Percentiles rank a stretch among this genome's conserved stretches.
Evolutionary conservation across 208 protist genomes (phyloP).

Genomic region (Strigomonas culicis): DNA sequence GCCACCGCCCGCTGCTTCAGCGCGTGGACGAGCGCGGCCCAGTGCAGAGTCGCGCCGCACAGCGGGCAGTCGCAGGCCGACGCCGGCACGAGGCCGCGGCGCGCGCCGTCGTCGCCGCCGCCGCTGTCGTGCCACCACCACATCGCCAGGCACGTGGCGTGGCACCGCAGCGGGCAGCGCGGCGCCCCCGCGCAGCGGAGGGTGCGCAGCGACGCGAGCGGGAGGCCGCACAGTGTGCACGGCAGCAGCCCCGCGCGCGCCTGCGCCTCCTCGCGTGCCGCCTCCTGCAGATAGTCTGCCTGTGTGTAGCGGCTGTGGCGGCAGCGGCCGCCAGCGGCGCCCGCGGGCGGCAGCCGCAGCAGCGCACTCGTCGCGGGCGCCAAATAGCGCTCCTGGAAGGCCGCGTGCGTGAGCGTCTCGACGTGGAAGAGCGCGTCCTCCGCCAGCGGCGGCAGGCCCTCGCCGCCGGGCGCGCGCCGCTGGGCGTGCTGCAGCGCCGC

Average conservation of each 20-base stretch:
- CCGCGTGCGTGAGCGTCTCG: slow-evolving; percentile 41
- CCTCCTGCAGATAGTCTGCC: slow-evolving; percentile 39
- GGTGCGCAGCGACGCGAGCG: slow-evolving; percentile 48
- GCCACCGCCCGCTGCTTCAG: slow-evolving; percentile 57
- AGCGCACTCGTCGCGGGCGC: slow-evolving; percentile 7
- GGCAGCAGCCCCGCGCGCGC: slow-evolving; percentile 35
- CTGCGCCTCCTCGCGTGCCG: slow-evolving; percentile 19
- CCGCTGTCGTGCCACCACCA: slow-evolving; percentile 47
- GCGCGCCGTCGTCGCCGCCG: slow-evolving; percentile 2
- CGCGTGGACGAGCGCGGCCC: slow-evolving; percentile 50
- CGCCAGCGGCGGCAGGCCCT: slow-evolving; percentile 24
- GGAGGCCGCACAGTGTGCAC: slow-evolving; percentile 72
- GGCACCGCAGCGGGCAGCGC: slow-evolving; percentile 54
- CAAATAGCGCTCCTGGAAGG: slow-evolving; percentile 51
- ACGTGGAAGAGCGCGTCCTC: slow-evolving; percentile 49
- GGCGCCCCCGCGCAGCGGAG: slow-evolving; percentile 61
- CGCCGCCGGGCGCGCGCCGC: neutral
- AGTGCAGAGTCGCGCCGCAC: slow-evolving; percentile 59
- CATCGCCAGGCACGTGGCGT: slow-evolving; percentile 73
- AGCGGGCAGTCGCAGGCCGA: slow-evolving; percentile 57
- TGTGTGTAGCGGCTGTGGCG: slow-evolving; percentile 38
- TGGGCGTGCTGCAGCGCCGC: slow-evolving; percentile 7
- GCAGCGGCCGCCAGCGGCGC: slow-evolving; percentile 16
- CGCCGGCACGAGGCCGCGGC: slow-evolving; percentile 13
- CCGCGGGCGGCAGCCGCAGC: neutral